Conservation (phyloP, 345 rosid species). For the Aquilaria malaccensis region DNA sequence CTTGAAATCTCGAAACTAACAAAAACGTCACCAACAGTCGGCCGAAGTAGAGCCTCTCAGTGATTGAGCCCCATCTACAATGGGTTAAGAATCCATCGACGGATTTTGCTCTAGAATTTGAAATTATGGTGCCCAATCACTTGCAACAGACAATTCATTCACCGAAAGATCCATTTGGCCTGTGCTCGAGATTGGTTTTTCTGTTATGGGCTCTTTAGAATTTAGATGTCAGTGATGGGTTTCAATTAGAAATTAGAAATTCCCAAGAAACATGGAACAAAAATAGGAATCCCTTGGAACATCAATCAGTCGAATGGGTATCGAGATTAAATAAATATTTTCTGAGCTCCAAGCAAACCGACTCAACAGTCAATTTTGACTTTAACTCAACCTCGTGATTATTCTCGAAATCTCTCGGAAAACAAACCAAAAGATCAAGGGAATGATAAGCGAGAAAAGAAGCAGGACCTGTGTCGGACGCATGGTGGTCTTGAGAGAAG, state of each 20-base stretch:
- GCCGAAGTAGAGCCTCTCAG: too few species aligned
- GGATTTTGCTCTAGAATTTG: too few species aligned
- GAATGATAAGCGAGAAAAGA: neutral
- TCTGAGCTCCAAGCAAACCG: constrained; percentile 1
- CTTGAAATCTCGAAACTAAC: too few species aligned
- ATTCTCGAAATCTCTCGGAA: neutral
- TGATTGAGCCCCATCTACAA: too few species aligned
- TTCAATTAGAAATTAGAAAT: neutral
- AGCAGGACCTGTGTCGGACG: constrained; percentile 87
- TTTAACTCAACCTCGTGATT: neutral
- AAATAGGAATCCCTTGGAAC: constrained; percentile 7
- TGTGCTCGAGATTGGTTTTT: too few species aligned
- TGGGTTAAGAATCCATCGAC: too few species aligned
- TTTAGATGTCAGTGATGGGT: too few species aligned
- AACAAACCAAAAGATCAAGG: neutral
- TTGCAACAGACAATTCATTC: too few species aligned
- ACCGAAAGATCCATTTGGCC: too few species aligned
- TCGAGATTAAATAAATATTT: neutral
- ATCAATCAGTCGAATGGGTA: neutral
- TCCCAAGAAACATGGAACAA: neutral
- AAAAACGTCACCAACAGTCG: too few species aligned
- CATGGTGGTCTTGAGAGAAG: constrained; percentile 97
- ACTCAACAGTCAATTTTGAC: neutral
- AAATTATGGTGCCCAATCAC: too few species aligned
- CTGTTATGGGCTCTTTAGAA: too few species aligned